phyloP scores from a whole-genome alignment of 2,329 filamentous ascomycete species.

The Emericellopsis atlantica region DNA sequence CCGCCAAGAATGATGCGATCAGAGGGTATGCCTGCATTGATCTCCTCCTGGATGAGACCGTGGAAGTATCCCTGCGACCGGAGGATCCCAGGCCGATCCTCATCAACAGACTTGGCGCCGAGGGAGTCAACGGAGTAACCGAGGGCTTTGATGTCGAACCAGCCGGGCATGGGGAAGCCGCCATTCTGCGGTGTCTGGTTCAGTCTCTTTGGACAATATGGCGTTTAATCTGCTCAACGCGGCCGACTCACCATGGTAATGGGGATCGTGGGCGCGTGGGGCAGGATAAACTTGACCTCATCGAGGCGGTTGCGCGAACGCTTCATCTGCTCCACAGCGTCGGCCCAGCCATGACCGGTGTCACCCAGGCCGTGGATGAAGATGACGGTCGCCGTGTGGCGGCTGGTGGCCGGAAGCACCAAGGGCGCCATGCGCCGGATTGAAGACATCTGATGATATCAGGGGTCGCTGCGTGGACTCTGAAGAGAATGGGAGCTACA shows the following conservation, averaged over 20 bases:
- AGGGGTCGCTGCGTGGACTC: too few species aligned
- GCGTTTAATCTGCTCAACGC: not conserved
- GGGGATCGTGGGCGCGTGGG: slow-evolving; percentile 76
- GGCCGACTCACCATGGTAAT: slow-evolving; percentile 46
- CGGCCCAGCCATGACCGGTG: slow-evolving; percentile 65
- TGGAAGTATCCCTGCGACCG: slow-evolving; percentile 65
- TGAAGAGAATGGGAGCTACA: too few species aligned
- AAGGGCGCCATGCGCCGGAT: slow-evolving; percentile 35
- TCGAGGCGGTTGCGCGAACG: slow-evolving; percentile 66
- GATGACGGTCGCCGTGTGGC: slow-evolving; percentile 90
- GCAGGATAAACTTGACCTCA: slow-evolving; percentile 88
- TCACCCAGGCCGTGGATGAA: slow-evolving; percentile 90
- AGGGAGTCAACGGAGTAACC: slow-evolving; percentile 18
- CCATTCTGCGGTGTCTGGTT: slow-evolving; percentile 40
- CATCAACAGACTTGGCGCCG: slow-evolving; percentile 16
- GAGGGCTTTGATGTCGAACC: slow-evolving; percentile 58
- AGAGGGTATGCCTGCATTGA: slow-evolving; percentile 67
- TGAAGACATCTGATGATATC: not conserved
- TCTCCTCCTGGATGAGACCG: slow-evolving; percentile 65
- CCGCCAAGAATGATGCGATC: slow-evolving; percentile 78
- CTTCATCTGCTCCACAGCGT: slow-evolving; percentile 71
- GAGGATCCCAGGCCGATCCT: slow-evolving; percentile 65
- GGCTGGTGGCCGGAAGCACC: slow-evolving; percentile 61
- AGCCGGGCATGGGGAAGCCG: slow-evolving; percentile 73
- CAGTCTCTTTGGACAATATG: not conserved